Evolutionary conservation across 768 basidiomycete species (phyloP), one percentile per base, ranked within the genome.

Genomic region (Hortiboletus campestris): DNA sequence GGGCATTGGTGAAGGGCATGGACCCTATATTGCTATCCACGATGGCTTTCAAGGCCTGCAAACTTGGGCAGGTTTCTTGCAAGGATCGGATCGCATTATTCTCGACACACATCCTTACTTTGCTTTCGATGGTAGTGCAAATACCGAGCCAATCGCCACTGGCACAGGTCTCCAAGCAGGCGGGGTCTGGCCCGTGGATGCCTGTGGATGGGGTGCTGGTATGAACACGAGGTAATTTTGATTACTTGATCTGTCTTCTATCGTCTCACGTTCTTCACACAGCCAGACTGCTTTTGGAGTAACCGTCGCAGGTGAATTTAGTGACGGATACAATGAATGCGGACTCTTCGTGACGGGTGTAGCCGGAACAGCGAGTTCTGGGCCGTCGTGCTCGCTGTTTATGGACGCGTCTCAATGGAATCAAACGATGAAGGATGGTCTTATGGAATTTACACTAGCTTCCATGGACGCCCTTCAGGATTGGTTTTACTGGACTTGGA

Each of bases 401-500:
- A 12, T 65, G 59, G 78, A 86, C 61, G 80, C 78, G 62, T 71
- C 75, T 56, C 78, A 72, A 35, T 89, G 82, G 81, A 75, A 76
- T 53, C 70, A 72, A 47, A 72, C 77, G 17, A 75, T 75, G 64
- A 86, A 83, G 70, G 69, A 70, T 8, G 83, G 83, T 13, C 64
- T 87, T 22, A 72, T 70, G 69, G 67, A 76, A 59, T 81, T 84
- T 59, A 75, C 78, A 7, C 68, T 79, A 62, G 78, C 81, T 20
- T 76, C 78, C 54, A 88, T 88, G 86, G 86, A 88, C 56, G 81
- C 84, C 2, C 73, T 85, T 57, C 77, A 80, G 60, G 78, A 87
- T 64, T 86, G 77, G 76, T 89, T 85, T 73, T 89, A 80, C 77
- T 90, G 88, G 88, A 88, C 85, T 9, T 89, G 88, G 89, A 88